These are phyloP conservation scores for Eurotiales sp. DNA, from an alignment of 2,329 filamentous ascomycete species.

Conservation along the genomic window DNA sequence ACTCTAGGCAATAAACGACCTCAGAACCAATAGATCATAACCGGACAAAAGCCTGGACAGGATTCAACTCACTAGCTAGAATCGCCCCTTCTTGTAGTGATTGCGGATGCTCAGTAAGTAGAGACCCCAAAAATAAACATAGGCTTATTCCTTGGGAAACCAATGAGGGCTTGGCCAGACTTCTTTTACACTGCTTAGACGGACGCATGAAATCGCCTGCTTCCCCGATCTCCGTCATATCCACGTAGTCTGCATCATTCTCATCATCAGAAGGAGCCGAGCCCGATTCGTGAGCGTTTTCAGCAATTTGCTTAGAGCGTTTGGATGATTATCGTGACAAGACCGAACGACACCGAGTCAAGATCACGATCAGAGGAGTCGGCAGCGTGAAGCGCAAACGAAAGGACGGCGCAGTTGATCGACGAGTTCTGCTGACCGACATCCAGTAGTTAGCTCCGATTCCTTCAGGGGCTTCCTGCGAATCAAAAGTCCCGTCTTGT, in stretches of 20 bases:
- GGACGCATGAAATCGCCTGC: not conserved
- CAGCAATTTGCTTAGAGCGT: not conserved
- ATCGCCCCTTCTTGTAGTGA: not conserved
- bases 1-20: not conserved
- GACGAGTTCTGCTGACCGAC: too few relatives aligned
- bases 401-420: too few relatives aligned
- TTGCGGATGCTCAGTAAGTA: not conserved
- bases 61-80: not conserved
- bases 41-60: constrained; percentile 1
- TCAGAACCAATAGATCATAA: not conserved
- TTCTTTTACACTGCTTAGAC: not conserved
- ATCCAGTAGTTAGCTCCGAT: too few relatives aligned
- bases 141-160: not conserved
- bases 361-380: not conserved
- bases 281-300: not conserved
- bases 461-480: too few relatives aligned
- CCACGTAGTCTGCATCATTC: not conserved
- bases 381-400: too few relatives aligned
- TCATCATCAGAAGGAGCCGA: not conserved
- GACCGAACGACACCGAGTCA: not conserved
- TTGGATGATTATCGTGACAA: not conserved
- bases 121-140: not conserved
- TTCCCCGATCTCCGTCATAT: not conserved
- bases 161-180: not conserved
- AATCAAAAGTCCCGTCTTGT: too few relatives aligned